These are phyloP conservation scores for Parascedosporium putredinis DNA, from an alignment of 2,329 filamentous ascomycete species.

Conservation along the genomic window DNA sequence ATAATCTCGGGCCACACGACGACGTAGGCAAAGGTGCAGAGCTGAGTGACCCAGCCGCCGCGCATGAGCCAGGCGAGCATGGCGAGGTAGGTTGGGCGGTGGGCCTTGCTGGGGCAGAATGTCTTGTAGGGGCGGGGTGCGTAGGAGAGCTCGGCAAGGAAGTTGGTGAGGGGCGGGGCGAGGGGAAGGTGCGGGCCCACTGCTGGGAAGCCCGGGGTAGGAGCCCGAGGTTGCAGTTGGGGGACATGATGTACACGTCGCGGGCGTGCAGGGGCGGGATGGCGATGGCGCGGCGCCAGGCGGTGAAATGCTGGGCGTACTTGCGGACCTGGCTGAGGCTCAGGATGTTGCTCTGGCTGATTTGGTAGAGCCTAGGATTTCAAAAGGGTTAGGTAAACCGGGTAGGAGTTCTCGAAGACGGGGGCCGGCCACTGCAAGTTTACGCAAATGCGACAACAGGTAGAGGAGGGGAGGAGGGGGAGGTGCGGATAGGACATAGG, in stretches of 20 bases:
- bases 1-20: constrained; percentile 75
- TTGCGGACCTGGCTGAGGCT: constrained; percentile 72
- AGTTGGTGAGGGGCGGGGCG: constrained; percentile 71
- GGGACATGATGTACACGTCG: constrained; percentile 84
- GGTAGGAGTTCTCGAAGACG: too few relatives aligned
- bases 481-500: neutral
- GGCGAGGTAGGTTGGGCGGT: constrained; percentile 77
- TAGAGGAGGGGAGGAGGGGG: neutral
- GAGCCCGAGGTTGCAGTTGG: constrained; percentile 69
- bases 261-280: constrained; percentile 83
- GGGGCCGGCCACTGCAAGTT: too few relatives aligned
- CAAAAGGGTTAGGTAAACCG: neutral
- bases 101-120: constrained; percentile 77
- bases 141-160: constrained; percentile 73
- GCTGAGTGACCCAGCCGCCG: constrained; percentile 85
- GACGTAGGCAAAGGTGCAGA: constrained; percentile 85
- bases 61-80: constrained; percentile 91
- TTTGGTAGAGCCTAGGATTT: constrained; percentile 47
- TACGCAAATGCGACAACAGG: too few relatives aligned
- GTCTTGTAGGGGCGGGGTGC: constrained; percentile 73
- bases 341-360: constrained; percentile 61
- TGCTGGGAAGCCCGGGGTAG: constrained; percentile 58
- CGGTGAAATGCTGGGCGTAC: constrained; percentile 86
- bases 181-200: constrained; percentile 72
- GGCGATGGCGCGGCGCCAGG: constrained; percentile 86